Conservation (phyloP, 2,329 filamentous ascomycete genomes). For the Calonectria hongkongensis region DNA sequence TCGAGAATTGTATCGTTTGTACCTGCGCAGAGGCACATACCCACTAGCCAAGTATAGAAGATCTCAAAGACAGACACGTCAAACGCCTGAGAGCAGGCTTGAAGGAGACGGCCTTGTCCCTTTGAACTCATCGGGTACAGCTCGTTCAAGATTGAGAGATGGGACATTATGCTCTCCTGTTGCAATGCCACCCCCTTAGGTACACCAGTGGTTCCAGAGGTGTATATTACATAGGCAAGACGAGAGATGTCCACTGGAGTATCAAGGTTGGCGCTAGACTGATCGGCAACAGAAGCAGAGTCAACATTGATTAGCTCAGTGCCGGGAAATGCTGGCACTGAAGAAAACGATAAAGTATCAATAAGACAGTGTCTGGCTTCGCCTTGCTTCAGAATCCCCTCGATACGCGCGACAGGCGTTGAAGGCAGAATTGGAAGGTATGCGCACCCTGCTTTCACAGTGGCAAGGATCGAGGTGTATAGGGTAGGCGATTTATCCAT, state of each 20-base stretch:
- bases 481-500: conserved; percentile 85
- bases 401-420: conserved; percentile 78
- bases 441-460: conserved; percentile 83
- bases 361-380: conserved; percentile 67
- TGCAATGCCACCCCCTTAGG: conserved; percentile 89
- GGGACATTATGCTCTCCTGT: conserved; percentile 84
- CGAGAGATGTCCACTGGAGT: conserved; percentile 66
- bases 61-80: conserved; percentile 94
- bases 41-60: conserved; percentile 87
- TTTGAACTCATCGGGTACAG: conserved; percentile 75
- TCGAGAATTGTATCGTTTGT: conserved; percentile 84
- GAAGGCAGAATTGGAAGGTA: conserved; percentile 87
- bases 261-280: conserved; percentile 61
- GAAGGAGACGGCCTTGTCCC: conserved; percentile 77
- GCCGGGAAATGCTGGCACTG: conserved; percentile 38
- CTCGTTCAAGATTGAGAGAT: conserved; percentile 79
- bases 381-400: conserved; percentile 78
- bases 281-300: conserved; percentile 49
- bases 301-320: conserved; percentile 61
- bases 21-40: conserved; percentile 86
- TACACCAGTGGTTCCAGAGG: conserved; percentile 86
- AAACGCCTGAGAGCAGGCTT: conserved; percentile 89
- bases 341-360: conserved; percentile 55
- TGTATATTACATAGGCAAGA: conserved; percentile 87
- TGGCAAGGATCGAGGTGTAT: conserved; percentile 84